Evolutionary conservation across 2,329 filamentous ascomycete genomes (phyloP), one percentile per base, ranked within the genome.

Genomic region (Hypocreales sp.): DNA sequence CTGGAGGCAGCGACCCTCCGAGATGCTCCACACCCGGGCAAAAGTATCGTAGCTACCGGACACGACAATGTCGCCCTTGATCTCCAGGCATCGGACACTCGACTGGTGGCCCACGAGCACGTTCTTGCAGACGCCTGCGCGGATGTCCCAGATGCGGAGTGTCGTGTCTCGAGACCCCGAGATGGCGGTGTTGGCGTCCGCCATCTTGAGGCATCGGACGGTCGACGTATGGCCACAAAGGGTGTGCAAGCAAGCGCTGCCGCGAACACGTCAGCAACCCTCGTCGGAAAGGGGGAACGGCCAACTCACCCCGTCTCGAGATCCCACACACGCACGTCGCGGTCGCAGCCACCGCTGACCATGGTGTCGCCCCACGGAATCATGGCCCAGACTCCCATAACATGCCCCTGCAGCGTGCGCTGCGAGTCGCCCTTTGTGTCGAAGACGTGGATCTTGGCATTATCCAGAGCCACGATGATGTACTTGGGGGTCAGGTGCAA

Each of bases 371-470:
- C 87, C 81, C 86, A 94, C 6, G 90, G 90, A 15, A 98, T 84
- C 87, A 98, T 95, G 26, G 90, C 90, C 90, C 90, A 98, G 13
- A 98, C 90, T 22, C 90, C 90, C 90, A 98, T 98, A 24, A 95
- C 81, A 56, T 98, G 90, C 8, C 90, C 90, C 46, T 90, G 79
- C 16, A 98, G 59, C 3, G 83, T 93, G 48, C 84, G 82, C 41
- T 92, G 75, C 37, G 83, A 74, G 40, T 84, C 76, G 19, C 90
- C 90, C 39, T 90, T 73, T 1, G 83, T 86, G 49, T 95, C 82
- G 47, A 95, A 98, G 15, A 98, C 86, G 52, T 98, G 90, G 24
- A 98, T 98, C 60, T 92, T 92, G 20, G 90, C 87, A 53, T 95
- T 98, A 59, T 98, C 90, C 35, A 98, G 67, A 26, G 90, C 90